These are phyloP conservation scores for Dothidotthia symphoricarpi DNA, from an alignment of 2,329 filamentous ascomycete genomes.

Conservation along the genomic window DNA sequence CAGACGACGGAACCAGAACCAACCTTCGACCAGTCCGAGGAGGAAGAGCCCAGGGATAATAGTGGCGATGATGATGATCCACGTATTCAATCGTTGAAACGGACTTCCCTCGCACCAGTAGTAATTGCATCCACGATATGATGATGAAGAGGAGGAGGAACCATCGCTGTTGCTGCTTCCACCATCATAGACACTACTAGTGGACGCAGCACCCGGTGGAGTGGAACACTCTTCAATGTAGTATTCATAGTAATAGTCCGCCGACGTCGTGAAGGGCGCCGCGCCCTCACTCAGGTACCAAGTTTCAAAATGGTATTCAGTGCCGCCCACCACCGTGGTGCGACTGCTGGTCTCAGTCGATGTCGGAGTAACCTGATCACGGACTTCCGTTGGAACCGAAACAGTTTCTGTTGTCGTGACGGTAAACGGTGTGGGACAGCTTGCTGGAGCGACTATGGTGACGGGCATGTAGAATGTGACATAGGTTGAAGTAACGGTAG, in stretches of 20 bases:
- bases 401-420: constrained; percentile 21
- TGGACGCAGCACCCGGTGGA: constrained; percentile 11
- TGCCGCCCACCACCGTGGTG: constrained; percentile 4
- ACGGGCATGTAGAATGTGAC: constrained; percentile 30
- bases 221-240: constrained; percentile 29
- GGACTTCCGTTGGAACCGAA: constrained; percentile 23
- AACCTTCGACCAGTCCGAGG: constrained; percentile 34
- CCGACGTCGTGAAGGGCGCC: constrained; percentile 23
- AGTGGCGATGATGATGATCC: constrained; percentile 32
- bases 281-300: constrained; percentile 27
- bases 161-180: constrained; percentile 2
- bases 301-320: constrained; percentile 18
- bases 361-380: constrained; percentile 23
- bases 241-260: constrained; percentile 23
- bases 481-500: constrained; percentile 5
- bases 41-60: constrained; percentile 32
- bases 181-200: constrained; percentile 7
- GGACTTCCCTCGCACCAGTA: constrained; percentile 12
- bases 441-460: constrained; percentile 31
- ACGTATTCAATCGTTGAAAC: constrained; percentile 20
- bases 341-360: constrained; percentile 16
- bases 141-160: not conserved
- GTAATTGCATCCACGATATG: not conserved
- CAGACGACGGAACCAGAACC: constrained; percentile 38
- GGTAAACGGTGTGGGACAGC: constrained; percentile 26